Conservation (phyloP, 768 basidiomycete genomes). For the Agrocybe praecox region DNA sequence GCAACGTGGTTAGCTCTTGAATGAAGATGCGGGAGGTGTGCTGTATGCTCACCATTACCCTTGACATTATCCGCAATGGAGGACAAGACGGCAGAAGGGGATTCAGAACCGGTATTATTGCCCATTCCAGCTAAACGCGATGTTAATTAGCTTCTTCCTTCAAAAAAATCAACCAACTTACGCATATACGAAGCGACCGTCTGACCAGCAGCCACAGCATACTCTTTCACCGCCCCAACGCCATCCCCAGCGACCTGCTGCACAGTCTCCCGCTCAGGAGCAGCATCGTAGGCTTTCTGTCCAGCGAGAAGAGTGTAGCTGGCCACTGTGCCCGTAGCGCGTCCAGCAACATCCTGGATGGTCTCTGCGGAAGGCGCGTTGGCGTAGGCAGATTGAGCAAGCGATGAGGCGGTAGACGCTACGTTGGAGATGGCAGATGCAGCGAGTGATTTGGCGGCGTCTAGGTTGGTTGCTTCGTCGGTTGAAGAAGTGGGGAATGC, state of each 20-base stretch:
- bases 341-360: background rate
- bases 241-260: background rate
- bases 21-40: too few relatives aligned
- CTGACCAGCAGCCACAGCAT: too few relatives aligned
- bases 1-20: too few relatives aligned
- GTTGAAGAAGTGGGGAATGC: background rate
- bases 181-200: too few relatives aligned
- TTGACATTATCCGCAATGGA: too few relatives aligned
- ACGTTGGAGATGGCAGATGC: background rate
- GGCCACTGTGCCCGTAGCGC: background rate
- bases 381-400: background rate
- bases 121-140: too few relatives aligned
- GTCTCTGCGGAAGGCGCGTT: background rate
- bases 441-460: background rate
- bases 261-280: background rate
- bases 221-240: background rate
- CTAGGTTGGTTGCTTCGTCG: background rate
- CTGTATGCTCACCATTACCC: too few relatives aligned
- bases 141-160: too few relatives aligned
- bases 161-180: background rate
- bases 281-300: background rate
- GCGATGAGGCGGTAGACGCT: background rate
- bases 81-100: too few relatives aligned
- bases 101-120: too few relatives aligned
- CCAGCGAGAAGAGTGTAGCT: background rate